Evolutionary conservation across 2,329 filamentous ascomycete species (phyloP).

Genomic region (Helotiales sp.): DNA sequence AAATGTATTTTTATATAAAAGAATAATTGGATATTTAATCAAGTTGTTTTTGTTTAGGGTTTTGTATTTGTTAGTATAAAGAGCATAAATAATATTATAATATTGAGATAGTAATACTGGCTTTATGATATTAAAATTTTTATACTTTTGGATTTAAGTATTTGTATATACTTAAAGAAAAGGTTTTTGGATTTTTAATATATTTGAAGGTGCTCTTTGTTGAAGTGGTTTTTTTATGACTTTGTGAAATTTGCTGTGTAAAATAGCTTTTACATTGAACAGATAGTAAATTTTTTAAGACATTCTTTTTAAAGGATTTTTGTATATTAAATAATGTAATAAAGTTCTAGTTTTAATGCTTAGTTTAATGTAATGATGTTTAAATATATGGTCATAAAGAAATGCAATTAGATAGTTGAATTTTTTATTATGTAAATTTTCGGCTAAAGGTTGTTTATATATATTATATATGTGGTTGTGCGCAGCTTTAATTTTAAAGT

Average conservation of each 20-base stretch:
- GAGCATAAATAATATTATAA: background rate
- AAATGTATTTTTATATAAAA: background rate
- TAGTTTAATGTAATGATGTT: background rate
- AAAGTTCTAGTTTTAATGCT: background rate
- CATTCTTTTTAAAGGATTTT: background rate
- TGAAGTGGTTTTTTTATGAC: background rate
- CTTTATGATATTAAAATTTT: background rate
- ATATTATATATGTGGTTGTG: background rate
- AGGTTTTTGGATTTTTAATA: background rate
- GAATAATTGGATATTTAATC: background rate
- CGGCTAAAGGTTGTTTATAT: background rate
- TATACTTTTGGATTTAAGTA: background rate
- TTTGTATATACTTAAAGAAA: background rate
- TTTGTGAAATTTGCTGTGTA: background rate
- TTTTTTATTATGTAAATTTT: background rate
- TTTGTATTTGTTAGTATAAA: background rate
- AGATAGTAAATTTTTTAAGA: background rate
- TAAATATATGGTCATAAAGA: background rate
- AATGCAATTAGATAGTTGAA: background rate
- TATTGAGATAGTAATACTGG: background rate
- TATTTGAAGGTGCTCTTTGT: background rate
- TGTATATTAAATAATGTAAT: background rate
- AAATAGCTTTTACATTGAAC: background rate
- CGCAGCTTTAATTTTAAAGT: background rate
- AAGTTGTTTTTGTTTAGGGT: background rate